A percentile compares a stretch with the other conserved stretches of the same genome.
Conservation (phyloP, 345 rosid species). For the rapeseed (Brassica napus) region DNA sequence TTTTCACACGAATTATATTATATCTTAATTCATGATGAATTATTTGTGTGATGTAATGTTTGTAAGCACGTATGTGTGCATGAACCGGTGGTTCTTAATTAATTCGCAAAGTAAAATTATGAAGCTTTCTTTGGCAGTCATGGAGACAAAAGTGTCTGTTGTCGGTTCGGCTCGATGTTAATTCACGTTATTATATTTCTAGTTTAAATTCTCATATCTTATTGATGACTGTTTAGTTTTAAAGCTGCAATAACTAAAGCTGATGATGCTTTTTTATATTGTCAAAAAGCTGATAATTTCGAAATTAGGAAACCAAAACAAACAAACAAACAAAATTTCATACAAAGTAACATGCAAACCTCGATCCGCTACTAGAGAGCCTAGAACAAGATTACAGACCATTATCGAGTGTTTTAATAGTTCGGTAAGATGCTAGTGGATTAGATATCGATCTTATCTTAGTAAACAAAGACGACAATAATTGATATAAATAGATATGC, state of each 20-base stretch:
- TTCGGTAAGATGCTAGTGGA: slow-evolving; percentile 40
- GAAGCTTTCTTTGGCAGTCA: slow-evolving; percentile 39
- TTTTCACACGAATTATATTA: background rate
- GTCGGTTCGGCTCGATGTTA: slow-evolving; percentile 43
- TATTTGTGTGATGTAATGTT: background rate
- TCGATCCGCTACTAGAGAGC: slow-evolving; percentile 41
- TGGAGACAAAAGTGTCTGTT: slow-evolving; percentile 43
- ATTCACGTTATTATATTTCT: slow-evolving; percentile 32
- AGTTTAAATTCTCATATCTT: slow-evolving; percentile 31
- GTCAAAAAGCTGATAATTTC: slow-evolving; percentile 41
- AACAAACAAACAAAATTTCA: slow-evolving; percentile 29
- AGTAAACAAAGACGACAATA: slow-evolving; percentile 25
- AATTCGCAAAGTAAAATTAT: slow-evolving; percentile 17
- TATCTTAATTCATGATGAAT: background rate
- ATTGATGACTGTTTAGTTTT: slow-evolving; percentile 32
- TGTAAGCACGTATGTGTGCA: slow-evolving; percentile 37
- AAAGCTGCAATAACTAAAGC: slow-evolving; percentile 36
- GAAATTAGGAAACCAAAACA: slow-evolving; percentile 39
- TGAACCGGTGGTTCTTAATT: slow-evolving; percentile 26
- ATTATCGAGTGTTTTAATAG: slow-evolving; percentile 14
- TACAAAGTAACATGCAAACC: slow-evolving; percentile 45
- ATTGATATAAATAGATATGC: slow-evolving; percentile 8
- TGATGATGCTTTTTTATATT: slow-evolving; percentile 16
- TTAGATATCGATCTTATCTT: slow-evolving; percentile 16
- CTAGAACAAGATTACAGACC: slow-evolving; percentile 13